Base-by-base conservation (phyloP, 2,329 filamentous ascomycete genomes). In the Aspergillus fumigatiaffinis region DNA sequence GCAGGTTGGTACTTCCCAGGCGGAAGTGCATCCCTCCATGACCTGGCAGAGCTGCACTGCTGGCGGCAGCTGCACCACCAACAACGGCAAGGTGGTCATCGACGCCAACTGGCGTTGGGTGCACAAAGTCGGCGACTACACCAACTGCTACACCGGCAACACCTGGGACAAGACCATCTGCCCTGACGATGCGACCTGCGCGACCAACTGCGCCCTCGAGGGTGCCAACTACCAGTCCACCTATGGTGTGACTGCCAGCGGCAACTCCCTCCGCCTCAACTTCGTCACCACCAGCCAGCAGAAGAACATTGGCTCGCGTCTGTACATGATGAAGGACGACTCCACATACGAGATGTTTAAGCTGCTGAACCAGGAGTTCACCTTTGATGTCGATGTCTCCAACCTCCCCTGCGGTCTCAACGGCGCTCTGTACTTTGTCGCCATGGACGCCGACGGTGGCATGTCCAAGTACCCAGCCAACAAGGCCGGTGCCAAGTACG, bases 321-420 rank as follows among this genome's bases (percentile, higher is more conserved):
- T 87, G 47, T 90, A 88, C 71, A 79, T 90, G 60, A 82, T 90
- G 77, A 80, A 82, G 64, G 76, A 79, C 52, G 82, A 86, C 48
- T 78, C 77, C 63, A 82, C 81, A 58, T 90, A 90, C 73, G 76
- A 88, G 75, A 80, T 82, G 68, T 86, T 89, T 75, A 80, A 84
- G 58, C 78, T 89, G 57, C 78, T 85, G 54, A 85, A 84, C 73
- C 81, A 87, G 68, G 87, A 90, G 73, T 86, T 90, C 75, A 87
- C 85, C 54, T 89, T 90, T 60, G 87, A 89, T 55, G 87, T 89
- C 26, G 87, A 90, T 69, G 83, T 88, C 48, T 88, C 86, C 44
- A 81, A 82, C 64, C 77, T 89, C 21, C 82, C 83, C 58, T 91
- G 88, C 67, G 88, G 88, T 59, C 75, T 90, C 58, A 90, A 91